phyloP scores from a whole-genome alignment of 352 stramenopile species.

The Phytophthora pisi region DNA sequence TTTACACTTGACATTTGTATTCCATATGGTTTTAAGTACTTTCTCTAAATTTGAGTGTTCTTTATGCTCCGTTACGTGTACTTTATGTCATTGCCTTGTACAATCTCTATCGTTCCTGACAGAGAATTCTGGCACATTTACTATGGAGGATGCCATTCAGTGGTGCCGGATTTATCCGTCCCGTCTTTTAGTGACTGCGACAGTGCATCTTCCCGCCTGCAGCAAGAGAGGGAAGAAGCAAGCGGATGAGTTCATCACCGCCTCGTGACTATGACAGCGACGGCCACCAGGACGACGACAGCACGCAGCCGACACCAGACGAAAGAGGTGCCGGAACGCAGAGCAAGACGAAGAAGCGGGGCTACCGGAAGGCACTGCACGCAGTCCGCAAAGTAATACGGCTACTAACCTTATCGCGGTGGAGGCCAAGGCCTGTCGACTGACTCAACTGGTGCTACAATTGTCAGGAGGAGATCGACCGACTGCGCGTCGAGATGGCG shows the following conservation, averaged over 20 bases:
- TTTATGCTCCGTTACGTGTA: no score
- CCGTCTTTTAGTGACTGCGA: background rate
- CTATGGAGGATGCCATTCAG: no score
- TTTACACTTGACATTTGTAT: no score
- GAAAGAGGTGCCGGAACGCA: background rate
- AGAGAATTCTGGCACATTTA: no score
- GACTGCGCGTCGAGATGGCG: constrained; percentile 16
- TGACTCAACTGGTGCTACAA: background rate
- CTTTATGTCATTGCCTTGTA: no score
- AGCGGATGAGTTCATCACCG: background rate
- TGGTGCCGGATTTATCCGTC: no score
- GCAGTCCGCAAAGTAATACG: constrained; percentile 31
- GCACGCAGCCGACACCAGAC: background rate
- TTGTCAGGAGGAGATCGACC: constrained; percentile 28
- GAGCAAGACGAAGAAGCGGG: constrained; percentile 10
- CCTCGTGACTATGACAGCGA: background rate
- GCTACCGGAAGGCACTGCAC: constrained; percentile 32
- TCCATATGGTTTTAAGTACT: no score
- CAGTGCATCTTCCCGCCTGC: background rate
- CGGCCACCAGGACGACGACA: background rate
- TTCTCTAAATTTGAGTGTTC: no score
- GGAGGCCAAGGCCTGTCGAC: background rate
- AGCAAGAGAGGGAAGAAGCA: background rate
- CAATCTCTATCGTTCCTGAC: no score
- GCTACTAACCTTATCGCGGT: background rate